Evolutionary conservation across 2,329 filamentous ascomycete species (phyloP), one percentile per base, ranked within the genome.

Genomic region (Fusarium buxicola): DNA sequence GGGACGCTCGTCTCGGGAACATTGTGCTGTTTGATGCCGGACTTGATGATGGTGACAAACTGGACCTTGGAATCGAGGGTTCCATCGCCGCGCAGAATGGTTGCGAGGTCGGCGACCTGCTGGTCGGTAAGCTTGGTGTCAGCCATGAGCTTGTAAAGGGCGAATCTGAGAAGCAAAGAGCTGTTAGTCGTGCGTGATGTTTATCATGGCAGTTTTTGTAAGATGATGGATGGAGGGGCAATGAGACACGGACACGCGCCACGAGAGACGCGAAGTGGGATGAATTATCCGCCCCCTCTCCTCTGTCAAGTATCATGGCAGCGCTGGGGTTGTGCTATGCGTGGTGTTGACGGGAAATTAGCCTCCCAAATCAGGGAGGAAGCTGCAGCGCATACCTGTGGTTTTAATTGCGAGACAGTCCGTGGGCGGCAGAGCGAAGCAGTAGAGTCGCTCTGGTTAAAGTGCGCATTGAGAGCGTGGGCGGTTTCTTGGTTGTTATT

Each of bases 21-120:
- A 80, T 93, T 93, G 74, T 91, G 90, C 77, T 96, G 93, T 77
- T 97, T 97, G 82, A 97, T 97, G 75, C 88, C 86, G 38, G 91
- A 93, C 78, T 97, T 96, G 77, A 94, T 82, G 70, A 81, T 83
- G 58, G 88, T 91, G 69, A 97, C 86, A 50, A 86, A 84, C 64
- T 86, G 82, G 63, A 92, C 84, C 74, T 93, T 93, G 47, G 83
- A 78, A 70, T 94, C 90, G 69, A 92, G 81, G 44, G 87, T 83
- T 32, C 85, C 83, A 69, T 92, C 90, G 68, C 86, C 84, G 75
- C 80, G 80, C 51, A 87, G 76, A 59, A 86, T 77, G 40, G 78
- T 76, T 63, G 81, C 70, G 63, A 87, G 78, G 77, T 84, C 81
- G 49, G 79, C 76, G 74, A 86, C 84, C 79, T 86, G 84, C 73